Evolutionary conservation across 768 basidiomycete genomes (phyloP), one percentile per base, ranked within the genome.

Genomic region (Cyathus striatus): DNA sequence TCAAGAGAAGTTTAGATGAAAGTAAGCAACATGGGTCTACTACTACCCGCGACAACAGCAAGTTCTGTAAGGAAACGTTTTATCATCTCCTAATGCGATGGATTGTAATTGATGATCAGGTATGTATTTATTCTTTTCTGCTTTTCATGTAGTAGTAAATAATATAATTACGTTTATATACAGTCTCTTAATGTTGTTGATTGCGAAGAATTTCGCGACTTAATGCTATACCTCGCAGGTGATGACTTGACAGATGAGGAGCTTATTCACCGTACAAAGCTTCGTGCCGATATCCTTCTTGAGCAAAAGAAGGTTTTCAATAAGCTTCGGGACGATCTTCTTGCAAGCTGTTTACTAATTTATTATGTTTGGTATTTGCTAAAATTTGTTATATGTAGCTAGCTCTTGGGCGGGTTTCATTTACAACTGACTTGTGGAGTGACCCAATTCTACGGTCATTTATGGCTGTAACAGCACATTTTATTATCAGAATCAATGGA

Each of bases 111-210:
- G 27, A 30, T 30, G 27, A 30, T 30, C 27, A 30, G 27, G 27
- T 30, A 30, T 30, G 27, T 30, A 30, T 30, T 9, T 30, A n/a
- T 30, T 9, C 27, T 30, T 7, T 30, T 9, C n/a, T 30, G n/a
- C n/a, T 9, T 9, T 30, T 30, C 27, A 30, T 30, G 27, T 30
- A 30, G 9, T 30, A 30, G n/a, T 30, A 7, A 30, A n/a, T 7
- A 30, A n/a, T 30, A 7, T n/a, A n/a, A n/a, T n/a, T n/a, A 41
- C 26, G 7, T 20, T n/a, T 5, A 6, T 38, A 16, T 12, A 23
- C 35, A 44, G 43, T 44, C 43, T 5, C 5, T 44, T 17, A 40
- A 38, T 40, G 43, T 40, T 17, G 37, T 44, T 16, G 43, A 44
- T 10, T 21, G 37, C 20, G 6, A 36, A 22, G 43, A 38, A 17